phyloP scores from a whole-genome alignment of 2,329 filamentous ascomycete genomes.

The Colletotrichum kahawae region DNA sequence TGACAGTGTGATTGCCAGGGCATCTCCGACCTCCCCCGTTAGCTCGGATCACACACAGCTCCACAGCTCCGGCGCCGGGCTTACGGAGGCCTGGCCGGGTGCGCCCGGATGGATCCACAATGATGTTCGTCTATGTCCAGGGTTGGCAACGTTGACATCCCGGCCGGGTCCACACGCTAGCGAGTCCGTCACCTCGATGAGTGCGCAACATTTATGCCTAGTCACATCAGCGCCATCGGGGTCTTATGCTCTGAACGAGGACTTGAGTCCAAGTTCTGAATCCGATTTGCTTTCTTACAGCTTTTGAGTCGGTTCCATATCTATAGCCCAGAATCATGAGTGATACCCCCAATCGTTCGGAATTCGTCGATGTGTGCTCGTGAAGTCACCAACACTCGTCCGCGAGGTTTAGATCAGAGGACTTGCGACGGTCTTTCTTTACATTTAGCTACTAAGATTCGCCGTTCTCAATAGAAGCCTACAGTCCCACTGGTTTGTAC shows the following conservation, averaged over 20 bases:
- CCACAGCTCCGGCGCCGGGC: background rate
- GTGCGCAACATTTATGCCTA: background rate
- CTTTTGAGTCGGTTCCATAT: background rate
- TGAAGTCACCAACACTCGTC: background rate
- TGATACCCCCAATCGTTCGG: background rate
- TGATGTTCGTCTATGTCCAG: background rate
- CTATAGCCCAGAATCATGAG: background rate
- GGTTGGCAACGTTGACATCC: background rate
- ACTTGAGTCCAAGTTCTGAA: background rate
- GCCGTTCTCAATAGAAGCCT: background rate
- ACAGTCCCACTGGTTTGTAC: background rate
- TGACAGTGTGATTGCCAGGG: background rate
- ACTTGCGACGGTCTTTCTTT: background rate
- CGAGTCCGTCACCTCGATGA: background rate
- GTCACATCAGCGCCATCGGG: background rate
- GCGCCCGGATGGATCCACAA: background rate
- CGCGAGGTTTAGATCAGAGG: too few relatives aligned
- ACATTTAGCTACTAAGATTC: background rate
- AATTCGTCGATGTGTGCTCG: background rate
- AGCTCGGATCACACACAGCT: background rate
- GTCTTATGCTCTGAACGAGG: background rate
- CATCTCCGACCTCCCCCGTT: background rate
- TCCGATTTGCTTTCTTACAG: background rate
- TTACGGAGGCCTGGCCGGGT: background rate
- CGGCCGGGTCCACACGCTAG: background rate